phyloP scores from a whole-genome alignment of 305 asterid genomes.

The Withania somnifera region DNA sequence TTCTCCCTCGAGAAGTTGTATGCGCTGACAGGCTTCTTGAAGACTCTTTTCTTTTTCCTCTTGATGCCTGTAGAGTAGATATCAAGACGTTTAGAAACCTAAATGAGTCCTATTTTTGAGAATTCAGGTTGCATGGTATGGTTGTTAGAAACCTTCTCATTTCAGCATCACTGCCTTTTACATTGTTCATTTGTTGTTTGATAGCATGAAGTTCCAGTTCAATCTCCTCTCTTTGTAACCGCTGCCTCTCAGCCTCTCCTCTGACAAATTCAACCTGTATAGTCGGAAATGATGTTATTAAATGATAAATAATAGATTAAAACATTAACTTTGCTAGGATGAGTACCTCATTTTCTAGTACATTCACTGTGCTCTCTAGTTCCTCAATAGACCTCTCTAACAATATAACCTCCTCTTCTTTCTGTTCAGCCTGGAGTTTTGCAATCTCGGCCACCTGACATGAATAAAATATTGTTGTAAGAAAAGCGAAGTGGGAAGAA shows the following conservation, averaged over 20 bases:
- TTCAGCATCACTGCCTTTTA: conserved; percentile 51
- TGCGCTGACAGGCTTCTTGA: conserved; percentile 49
- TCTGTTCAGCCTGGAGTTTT: conserved; percentile 54
- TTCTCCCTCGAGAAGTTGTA: conserved; percentile 75
- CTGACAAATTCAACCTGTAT: conserved; percentile 66
- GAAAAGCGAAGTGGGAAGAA: not conserved
- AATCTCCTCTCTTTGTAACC: conserved; percentile 88
- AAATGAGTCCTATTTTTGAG: not conserved
- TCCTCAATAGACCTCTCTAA: conserved; percentile 86
- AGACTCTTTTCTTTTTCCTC: conserved; percentile 54
- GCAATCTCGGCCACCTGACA: conserved; percentile 49
- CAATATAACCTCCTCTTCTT: conserved; percentile 83
- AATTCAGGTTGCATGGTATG: not conserved
- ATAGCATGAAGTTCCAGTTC: conserved; percentile 80
- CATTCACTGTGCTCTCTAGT: conserved; percentile 78
- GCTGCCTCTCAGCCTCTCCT: conserved; percentile 91
- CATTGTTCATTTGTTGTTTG: conserved; percentile 63
- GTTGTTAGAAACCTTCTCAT: conserved; percentile 42
- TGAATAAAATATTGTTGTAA: conserved; percentile 9
- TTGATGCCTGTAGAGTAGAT: conserved; percentile 35
- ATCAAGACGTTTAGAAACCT: conserved; percentile 9
- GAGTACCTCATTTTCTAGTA: conserved; percentile 83
- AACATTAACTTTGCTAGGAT: conserved; percentile 5
- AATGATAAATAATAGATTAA: not conserved
- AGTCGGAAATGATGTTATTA: conserved; percentile 19